Base-by-base conservation (phyloP, 345 rosid genomes). In the Acer saccharum region DNA sequence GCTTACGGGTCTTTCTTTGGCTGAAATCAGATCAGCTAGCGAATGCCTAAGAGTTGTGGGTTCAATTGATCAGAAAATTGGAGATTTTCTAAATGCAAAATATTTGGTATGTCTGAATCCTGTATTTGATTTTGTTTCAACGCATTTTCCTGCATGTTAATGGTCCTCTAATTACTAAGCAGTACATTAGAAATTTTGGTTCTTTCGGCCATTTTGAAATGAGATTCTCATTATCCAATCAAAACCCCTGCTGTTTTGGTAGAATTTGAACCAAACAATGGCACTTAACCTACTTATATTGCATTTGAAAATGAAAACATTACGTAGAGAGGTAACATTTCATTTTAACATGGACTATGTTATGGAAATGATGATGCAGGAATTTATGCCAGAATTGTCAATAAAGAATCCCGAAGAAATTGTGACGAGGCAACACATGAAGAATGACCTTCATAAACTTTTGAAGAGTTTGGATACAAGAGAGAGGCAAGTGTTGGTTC, bases 41-140 rank as follows among this genome's bases (percentile, higher is more conserved):
- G 82, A 81, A 86, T 94, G 91, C 85, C 84, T 85, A 27, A 85
- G 87, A 81, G 89, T 92, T 68, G 98, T 94, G 16, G 96, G 95
- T 78, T 92, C 97, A 12, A 72, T 92, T 50, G 93, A 94, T 81
- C 83, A 82, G 86, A 94, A 87, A 83, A 76, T 87, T 0, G 94
- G 93, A 63, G 88, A 90, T 69, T 61, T 75, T 64, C 65, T 76
- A 50, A 80, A 80, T 10, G 84, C 89, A 68, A 92, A 92, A 69
- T 84, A 86, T 82, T 58, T 86, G 93, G 98, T 94, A 84, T 66
- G 87, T 12, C 44, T 10, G 27, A 39, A 64, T 69, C 48, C 46
- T 39, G 44, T 68, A 2, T 35, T 74, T 58, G 32, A 27, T 63
- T 27, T 72, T 67, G 21, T 60, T 41, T 46, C 17, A 1, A 1